Evolutionary conservation across 2,329 filamentous ascomycete genomes (phyloP), one percentile per base, ranked within the genome.

Genomic region (Cercospora zeina): DNA sequence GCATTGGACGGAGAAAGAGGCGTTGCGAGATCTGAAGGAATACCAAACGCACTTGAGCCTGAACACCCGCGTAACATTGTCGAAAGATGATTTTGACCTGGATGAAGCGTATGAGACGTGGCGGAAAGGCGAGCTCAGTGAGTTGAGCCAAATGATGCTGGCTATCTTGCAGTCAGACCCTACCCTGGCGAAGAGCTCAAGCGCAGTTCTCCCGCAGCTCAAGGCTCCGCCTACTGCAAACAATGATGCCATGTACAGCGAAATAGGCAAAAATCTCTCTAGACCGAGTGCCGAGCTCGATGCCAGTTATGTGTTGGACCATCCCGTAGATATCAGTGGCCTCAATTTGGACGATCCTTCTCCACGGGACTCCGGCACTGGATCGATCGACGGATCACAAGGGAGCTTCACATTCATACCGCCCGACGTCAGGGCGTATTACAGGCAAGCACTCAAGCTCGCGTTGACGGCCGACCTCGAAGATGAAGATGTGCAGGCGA

Each of bases 91-190:
- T 75, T 99, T 99, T 75, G 91, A 96, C 64, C 78, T 89, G 16
- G 91, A 96, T 61, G 92, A 96, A 63, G 88, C 89, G 2, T 99
- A 93, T 73, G 87, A 93, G 66, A 81, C 86, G 47, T 99, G 95
- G 95, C 96, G 92, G 75, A 93, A 90, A 73, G 85, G 87, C n/a
- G 95, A 99, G 75, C 85, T 85, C 2, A 89, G 89, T 11, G 91
- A 96, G 69, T 80, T 99, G 45, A 95, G 92, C 5, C 90, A 95
- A 69, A 92, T 97, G 86, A 95, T 99, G 82, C 82, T 96, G 70
- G 90, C 93, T 37, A 91, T 99, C 66, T 81, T 97, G 42, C 91
- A 90, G 64, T 89, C 89, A 5, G 91, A 90, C 69, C 93, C 93
- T 3, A 89, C 93, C 67, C 81, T 97, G 57, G 89, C 91, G 54